Conservation (phyloP, 306 rosid species). For the Pachyrhizus erosus region DNA sequence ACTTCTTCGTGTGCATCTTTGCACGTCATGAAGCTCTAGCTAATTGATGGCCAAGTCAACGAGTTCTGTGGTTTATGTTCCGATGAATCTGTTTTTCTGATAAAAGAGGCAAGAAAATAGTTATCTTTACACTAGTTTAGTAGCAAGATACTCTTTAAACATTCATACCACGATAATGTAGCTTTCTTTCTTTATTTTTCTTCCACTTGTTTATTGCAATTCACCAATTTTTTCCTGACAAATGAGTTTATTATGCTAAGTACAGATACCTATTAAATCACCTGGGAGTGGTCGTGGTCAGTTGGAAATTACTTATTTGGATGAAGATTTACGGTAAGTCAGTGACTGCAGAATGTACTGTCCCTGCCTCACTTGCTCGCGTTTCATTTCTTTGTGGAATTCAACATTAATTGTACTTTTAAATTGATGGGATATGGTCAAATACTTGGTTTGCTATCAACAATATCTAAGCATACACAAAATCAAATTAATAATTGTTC, state of each 20-base stretch:
- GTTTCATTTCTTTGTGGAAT: not conserved
- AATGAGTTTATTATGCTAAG: slow-evolving; percentile 23
- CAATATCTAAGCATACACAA: not conserved
- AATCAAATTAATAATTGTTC: not conserved
- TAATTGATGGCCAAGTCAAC: not conserved
- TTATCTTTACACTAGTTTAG: not conserved
- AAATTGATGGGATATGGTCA: not conserved
- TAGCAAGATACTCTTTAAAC: not conserved
- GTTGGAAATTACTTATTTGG: slow-evolving; percentile 83
- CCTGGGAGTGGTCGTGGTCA: slow-evolving; percentile 86
- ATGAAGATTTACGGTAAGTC: slow-evolving; percentile 80
- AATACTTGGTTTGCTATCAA: not conserved
- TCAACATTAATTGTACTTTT: not conserved
- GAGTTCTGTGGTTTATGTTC: slow-evolving; percentile 14
- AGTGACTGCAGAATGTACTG: not conserved
- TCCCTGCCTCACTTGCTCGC: slow-evolving; percentile 18
- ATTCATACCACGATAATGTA: not conserved
- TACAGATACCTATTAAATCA: slow-evolving; percentile 83
- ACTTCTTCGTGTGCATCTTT: not conserved
- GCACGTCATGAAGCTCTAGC: slow-evolving; percentile 5
- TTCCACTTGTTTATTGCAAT: not conserved
- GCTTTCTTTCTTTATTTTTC: not conserved
- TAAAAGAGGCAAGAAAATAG: not conserved
- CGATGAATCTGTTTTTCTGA: not conserved
- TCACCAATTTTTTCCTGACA: not conserved